A percentile compares a stretch with the other conserved stretches of the same genome.
Conservation (phyloP, 352 stramenopile species). For the Pythium pyrilobum region DNA sequence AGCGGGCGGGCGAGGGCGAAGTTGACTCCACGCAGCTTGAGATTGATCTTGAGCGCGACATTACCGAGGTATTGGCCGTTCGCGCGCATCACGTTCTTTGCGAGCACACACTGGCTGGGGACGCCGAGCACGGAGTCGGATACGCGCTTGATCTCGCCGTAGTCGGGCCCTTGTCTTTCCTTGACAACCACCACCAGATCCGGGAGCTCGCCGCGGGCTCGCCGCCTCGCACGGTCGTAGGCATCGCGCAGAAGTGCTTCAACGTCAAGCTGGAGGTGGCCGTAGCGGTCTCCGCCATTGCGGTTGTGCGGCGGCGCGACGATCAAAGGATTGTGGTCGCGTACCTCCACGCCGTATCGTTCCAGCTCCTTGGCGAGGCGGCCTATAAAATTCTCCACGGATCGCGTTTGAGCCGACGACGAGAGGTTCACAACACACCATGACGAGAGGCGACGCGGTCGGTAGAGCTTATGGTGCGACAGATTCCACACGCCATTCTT, state of each 20-base stretch:
- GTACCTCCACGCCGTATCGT: not conserved
- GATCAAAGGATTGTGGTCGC: not conserved
- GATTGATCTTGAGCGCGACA: conserved; percentile 70
- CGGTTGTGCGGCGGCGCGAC: not conserved
- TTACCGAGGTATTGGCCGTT: conserved; percentile 63
- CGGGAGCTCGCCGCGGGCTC: not conserved
- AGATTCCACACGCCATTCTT: conserved; percentile 3
- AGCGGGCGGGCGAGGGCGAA: conserved; percentile 40
- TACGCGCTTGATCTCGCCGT: conserved; percentile 69
- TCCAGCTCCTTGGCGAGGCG: not conserved
- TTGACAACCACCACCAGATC: conserved; percentile 66
- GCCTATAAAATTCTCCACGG: not conserved
- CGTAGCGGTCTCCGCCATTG: not conserved
- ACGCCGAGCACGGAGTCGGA: conserved; percentile 66
- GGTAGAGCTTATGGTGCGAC: not conserved
- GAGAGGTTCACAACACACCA: conserved; percentile 15
- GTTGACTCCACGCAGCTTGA: conserved; percentile 74
- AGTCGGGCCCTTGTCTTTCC: conserved; percentile 31
- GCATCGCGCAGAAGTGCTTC: not conserved
- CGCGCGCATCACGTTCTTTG: conserved; percentile 31
- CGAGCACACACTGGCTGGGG: conserved; percentile 65
- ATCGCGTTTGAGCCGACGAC: not conserved
- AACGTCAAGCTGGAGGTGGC: no score
- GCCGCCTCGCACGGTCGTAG: not conserved
- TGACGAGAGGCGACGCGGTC: not conserved